Percentiles rank a stretch among this genome's conserved stretches.
Evolutionary conservation across 2,329 filamentous ascomycete species (phyloP).

Genomic region (Thielaviopsis punctulata): DNA sequence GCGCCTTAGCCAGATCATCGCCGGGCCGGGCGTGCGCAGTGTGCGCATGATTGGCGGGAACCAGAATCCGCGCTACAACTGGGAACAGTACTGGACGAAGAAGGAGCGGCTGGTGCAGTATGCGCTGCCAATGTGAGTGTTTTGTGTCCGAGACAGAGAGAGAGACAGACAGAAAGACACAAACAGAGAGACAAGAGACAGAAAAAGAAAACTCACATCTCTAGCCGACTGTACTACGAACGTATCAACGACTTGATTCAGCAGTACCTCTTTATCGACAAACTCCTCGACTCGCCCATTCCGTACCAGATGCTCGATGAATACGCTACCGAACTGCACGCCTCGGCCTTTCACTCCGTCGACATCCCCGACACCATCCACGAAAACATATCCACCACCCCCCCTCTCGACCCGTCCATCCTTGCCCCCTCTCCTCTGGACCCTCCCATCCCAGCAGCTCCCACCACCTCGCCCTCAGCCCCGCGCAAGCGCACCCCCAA

Average conservation of each 20-base stretch:
- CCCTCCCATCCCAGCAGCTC: conserved; percentile 20
- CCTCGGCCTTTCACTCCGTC: conserved; percentile 33
- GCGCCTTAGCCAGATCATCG: conserved; percentile 40
- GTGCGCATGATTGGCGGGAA: conserved; percentile 81
- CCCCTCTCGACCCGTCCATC: conserved; percentile 17
- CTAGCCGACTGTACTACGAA: conserved; percentile 67
- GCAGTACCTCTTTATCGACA: conserved; percentile 87
- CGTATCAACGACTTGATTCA: conserved; percentile 76
- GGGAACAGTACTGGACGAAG: conserved; percentile 68
- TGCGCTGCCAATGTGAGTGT: conserved; percentile 46
- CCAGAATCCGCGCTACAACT: conserved; percentile 69
- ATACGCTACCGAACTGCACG: conserved; percentile 48
- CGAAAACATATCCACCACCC: conserved; percentile 24
- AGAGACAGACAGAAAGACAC: too few species aligned
- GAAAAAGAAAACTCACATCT: too few species aligned
- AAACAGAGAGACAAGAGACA: too few species aligned
- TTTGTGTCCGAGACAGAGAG: not conserved
- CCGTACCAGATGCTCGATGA: conserved; percentile 84
- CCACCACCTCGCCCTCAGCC: conserved; percentile 16
- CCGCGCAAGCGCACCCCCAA: conserved; percentile 66
- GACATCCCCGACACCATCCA: conserved; percentile 57
- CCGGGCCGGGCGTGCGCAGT: conserved; percentile 58
- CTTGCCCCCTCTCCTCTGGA: conserved; percentile 15
- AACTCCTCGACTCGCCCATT: conserved; percentile 77
- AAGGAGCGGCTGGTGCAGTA: conserved; percentile 55